Evolutionary conservation across 371 early-diverging fungal genomes (phyloP).

Genomic region (Basidiobolus meristosporus): DNA sequence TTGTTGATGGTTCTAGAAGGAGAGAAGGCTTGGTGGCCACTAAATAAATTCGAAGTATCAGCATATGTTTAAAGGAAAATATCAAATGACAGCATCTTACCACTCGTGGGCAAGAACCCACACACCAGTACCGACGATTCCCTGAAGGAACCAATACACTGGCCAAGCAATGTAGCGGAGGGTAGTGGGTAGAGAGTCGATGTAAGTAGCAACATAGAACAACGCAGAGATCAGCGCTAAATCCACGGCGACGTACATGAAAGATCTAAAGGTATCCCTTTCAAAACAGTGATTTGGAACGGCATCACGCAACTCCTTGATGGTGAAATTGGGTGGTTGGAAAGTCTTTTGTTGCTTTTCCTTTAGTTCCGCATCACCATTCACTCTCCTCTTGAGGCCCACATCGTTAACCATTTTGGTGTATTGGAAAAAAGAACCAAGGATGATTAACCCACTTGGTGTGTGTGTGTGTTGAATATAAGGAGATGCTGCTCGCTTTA

Average conservation of each 20-base stretch:
- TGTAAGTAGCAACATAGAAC: conserved; percentile 38
- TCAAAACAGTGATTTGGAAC: conserved; percentile 77
- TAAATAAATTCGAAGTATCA: conserved; percentile 56
- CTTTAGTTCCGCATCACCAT: too few relatives aligned
- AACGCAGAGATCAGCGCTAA: conserved; percentile 32
- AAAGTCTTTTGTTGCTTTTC: too few relatives aligned
- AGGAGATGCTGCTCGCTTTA: too few relatives aligned
- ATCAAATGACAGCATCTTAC: conserved; percentile 30
- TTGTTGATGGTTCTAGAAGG: conserved; percentile 55
- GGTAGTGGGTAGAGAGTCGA: conserved; percentile 24
- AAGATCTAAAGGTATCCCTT: conserved; percentile 46
- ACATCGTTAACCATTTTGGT: too few relatives aligned
- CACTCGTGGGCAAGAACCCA: conserved; percentile 85
- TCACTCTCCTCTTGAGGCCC: too few relatives aligned
- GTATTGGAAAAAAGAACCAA: too few relatives aligned
- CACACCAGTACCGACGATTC: conserved; percentile 61
- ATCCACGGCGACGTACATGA: conserved; percentile 49
- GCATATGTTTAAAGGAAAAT: conserved; percentile 4
- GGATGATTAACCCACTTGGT: too few relatives aligned
- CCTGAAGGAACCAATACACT: conserved; percentile 58
- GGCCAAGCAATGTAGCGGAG: conserved; percentile 43
- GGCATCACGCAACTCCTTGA: conserved; percentile 71
- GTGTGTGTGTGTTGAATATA: too few relatives aligned
- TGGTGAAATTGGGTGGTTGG: conserved; percentile 37
- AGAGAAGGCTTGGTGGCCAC: conserved; percentile 72